Conservation (phyloP, 1,284 basidiomycete species). For the Malassezia vespertilionis region DNA sequence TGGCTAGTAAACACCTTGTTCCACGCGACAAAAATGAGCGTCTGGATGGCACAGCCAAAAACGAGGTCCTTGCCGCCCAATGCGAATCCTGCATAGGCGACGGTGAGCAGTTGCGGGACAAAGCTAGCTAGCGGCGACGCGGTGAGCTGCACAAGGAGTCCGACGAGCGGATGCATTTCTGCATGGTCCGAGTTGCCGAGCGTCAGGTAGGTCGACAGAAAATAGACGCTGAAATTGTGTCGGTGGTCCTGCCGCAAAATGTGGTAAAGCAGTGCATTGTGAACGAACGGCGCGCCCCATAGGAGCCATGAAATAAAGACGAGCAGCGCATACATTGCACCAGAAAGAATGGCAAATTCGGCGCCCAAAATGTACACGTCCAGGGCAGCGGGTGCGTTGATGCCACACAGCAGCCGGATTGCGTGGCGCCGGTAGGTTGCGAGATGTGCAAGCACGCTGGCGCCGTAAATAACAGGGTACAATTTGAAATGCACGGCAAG, state of each 20-base stretch:
- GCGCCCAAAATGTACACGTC: constrained; percentile 51
- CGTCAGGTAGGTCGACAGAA: constrained; percentile 76
- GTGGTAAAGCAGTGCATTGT: constrained; percentile 89
- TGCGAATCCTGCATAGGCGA: constrained; percentile 60
- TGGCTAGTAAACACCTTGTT: constrained; percentile 99
- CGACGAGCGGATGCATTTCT: too few relatives aligned
- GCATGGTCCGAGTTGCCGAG: neutral
- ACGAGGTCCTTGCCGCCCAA: constrained; percentile 57
- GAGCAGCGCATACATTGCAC: constrained; percentile 59
- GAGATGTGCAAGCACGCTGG: constrained; percentile 62
- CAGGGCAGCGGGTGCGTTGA: neutral
- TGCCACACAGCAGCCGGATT: constrained; percentile 9
- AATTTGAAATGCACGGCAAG: constrained; percentile 41
- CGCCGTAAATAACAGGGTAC: constrained; percentile 81
- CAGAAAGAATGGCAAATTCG: constrained; percentile 61
- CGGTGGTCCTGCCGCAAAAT: constrained; percentile 80
- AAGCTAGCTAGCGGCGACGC: constrained; percentile 34
- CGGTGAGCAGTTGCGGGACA: constrained; percentile 61
- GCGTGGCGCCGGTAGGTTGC: constrained; percentile 19
- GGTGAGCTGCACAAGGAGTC: neutral
- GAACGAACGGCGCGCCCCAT: constrained; percentile 78
- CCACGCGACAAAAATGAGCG: constrained; percentile 77
- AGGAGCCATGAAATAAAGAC: constrained; percentile 51
- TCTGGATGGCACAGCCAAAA: constrained; percentile 84
- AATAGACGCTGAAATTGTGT: constrained; percentile 97